Percentiles rank a stretch among this genome's conserved stretches.
Evolutionary conservation across 2,329 filamentous ascomycete species (phyloP).

Genomic region (Aspergillus phoenicis): DNA sequence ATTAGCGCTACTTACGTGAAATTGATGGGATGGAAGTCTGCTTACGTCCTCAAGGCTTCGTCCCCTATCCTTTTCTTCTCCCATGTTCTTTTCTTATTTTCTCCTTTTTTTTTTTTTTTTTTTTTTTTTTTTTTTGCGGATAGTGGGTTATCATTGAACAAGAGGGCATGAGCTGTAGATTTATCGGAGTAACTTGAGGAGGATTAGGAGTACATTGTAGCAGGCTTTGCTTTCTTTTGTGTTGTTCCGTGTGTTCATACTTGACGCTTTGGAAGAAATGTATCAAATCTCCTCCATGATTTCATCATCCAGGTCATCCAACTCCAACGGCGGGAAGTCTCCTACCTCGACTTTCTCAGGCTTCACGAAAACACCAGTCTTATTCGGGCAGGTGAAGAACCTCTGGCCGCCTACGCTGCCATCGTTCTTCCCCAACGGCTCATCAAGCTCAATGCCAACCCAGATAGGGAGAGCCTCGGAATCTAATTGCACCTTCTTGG

Average conservation of each 20-base stretch:
- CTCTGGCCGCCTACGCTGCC: slow-evolving; percentile 54
- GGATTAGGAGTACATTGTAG: background rate
- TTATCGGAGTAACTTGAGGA: slow-evolving; percentile 2
- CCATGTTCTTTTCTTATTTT: background rate
- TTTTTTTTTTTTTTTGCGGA: background rate
- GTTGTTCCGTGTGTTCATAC: background rate
- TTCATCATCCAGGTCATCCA: slow-evolving; percentile 57
- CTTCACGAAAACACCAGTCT: slow-evolving; percentile 63
- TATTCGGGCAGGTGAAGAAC: slow-evolving; percentile 58
- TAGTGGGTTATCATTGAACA: background rate
- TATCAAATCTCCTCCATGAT: slow-evolving; percentile 58
- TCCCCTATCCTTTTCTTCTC: background rate
- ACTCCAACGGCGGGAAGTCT: slow-evolving; percentile 56
- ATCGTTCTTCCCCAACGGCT: slow-evolving; percentile 68
- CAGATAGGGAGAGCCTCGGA: slow-evolving; percentile 45
- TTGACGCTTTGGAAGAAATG: background rate
- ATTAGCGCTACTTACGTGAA: slow-evolving; percentile 8
- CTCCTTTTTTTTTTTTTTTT: background rate
- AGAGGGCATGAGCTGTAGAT: background rate
- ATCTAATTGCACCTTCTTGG: slow-evolving; percentile 20
- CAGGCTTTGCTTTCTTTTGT: background rate
- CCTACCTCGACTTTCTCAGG: slow-evolving; percentile 65
- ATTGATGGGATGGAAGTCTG: slow-evolving; percentile 4
- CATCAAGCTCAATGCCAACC: slow-evolving; percentile 64
- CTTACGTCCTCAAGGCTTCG: background rate